Conservation (phyloP, 78 protist genomes). For the Pigoraptor vietnamica region DNA sequence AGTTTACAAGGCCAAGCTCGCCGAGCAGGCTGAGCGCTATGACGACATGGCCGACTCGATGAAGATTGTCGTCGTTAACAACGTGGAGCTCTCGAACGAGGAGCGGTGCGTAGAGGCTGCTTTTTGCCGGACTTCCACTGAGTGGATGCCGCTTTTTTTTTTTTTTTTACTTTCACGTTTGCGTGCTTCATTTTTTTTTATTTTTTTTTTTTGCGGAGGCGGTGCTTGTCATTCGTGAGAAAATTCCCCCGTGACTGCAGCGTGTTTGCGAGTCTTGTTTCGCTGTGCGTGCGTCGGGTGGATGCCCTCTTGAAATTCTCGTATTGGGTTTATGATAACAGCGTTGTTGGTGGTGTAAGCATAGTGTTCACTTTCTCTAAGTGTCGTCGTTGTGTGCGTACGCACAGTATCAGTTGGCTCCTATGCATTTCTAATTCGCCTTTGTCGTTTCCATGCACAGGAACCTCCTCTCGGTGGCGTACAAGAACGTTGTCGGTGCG, state of each 20-base stretch:
- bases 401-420: no score
- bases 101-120: conserved; percentile 58
- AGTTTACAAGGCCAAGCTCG: conserved; percentile 64
- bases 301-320: no score
- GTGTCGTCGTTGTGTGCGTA: no score
- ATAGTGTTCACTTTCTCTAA: not conserved
- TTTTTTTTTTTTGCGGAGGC: no score
- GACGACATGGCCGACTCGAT: conserved; percentile 92
- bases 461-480: conserved; percentile 97
- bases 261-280: no score
- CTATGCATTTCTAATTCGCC: no score
- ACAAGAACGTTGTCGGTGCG: conserved; percentile 97
- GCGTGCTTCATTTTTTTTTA: conserved; percentile 79
- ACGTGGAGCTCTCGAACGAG: conserved; percentile 85
- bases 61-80: conserved; percentile 86
- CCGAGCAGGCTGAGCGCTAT: conserved; percentile 88
- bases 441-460: no score
- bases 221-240: conserved; percentile 62
- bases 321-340: not conserved
- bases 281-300: no score
- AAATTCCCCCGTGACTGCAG: no score
- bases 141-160: conserved; percentile 72
- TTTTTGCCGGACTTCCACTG: not conserved
- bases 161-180: no score
- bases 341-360: not conserved